Percentiles rank a stretch among this genome's conserved stretches.
Evolutionary conservation across 257 asterid genomes (phyloP).

Genomic region (Rehmannia glutinosa): DNA sequence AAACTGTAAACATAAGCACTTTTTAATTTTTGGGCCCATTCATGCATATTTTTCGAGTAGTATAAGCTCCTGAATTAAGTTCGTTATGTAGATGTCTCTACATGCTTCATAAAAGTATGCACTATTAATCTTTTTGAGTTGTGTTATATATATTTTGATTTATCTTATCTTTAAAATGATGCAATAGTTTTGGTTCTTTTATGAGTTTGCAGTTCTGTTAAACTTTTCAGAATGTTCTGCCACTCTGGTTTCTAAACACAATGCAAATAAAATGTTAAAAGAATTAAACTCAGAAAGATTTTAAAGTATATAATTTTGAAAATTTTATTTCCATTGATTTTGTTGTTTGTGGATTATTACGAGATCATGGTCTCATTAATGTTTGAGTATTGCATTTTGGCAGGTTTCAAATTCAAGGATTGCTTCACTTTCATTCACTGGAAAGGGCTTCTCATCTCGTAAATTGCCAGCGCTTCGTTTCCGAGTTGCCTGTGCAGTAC

Average conservation of each 20-base stretch:
- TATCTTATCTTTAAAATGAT: neutral
- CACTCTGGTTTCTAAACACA: neutral
- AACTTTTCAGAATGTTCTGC: no score
- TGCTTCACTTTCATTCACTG: constrained; percentile 43
- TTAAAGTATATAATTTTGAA: neutral
- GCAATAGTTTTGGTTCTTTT: neutral
- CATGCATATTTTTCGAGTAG: no score
- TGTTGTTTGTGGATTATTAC: neutral
- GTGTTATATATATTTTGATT: no score
- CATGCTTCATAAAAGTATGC: no score
- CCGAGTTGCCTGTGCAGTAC: constrained; percentile 65
- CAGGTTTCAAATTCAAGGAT: constrained; percentile 39
- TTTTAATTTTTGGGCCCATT: neutral
- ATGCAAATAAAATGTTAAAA: neutral
- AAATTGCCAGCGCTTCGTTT: constrained; percentile 57
- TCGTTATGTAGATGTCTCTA: no score
- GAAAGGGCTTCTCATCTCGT: constrained; percentile 36
- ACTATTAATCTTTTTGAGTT: no score
- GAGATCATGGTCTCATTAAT: neutral
- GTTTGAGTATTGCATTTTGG: neutral
- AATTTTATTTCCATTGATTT: neutral
- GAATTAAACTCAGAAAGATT: neutral
- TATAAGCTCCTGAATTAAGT: no score
- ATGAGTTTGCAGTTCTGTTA: neutral
- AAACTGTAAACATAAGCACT: no score